Evolutionary conservation across 2,329 filamentous ascomycete species (phyloP).

Genomic region (Plenodomus tracheiphilus): DNA sequence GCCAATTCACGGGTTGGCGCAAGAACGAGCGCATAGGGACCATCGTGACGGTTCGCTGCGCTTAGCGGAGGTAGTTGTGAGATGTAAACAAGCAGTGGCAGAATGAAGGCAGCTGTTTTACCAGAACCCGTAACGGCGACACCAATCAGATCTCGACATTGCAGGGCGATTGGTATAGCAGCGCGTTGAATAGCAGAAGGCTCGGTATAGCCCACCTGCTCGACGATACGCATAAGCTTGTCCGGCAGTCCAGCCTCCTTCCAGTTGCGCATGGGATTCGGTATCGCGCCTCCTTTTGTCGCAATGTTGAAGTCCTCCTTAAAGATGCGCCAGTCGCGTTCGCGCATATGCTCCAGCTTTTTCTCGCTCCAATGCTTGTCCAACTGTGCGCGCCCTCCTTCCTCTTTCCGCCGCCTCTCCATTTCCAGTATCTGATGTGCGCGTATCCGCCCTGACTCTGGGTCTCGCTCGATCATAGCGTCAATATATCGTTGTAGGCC

Average conservation of each 20-base stretch:
- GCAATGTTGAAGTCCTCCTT: slow-evolving; percentile 98
- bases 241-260: slow-evolving; percentile 78
- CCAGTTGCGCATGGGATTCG: slow-evolving; percentile 97
- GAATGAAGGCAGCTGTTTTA: slow-evolving; percentile 93
- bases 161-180: slow-evolving; percentile 91
- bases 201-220: slow-evolving; percentile 85
- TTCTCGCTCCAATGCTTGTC: slow-evolving; percentile 98
- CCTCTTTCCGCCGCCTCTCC: slow-evolving; percentile 75
- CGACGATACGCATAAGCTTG: slow-evolving; percentile 77
- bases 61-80: slow-evolving; percentile 83
- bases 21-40: slow-evolving; percentile 94
- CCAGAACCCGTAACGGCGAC: slow-evolving; percentile 97
- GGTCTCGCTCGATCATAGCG: slow-evolving; percentile 74
- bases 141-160: slow-evolving; percentile 94
- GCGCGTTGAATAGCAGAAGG: slow-evolving; percentile 91
- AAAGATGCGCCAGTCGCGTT: slow-evolving; percentile 98
- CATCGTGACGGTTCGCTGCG: slow-evolving; percentile 87
- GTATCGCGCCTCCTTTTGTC: slow-evolving; percentile 88
- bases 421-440: slow-evolving; percentile 83
- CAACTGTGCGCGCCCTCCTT: slow-evolving; percentile 70
- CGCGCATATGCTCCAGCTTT: slow-evolving; percentile 87
- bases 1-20: slow-evolving; percentile 96
- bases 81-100: slow-evolving; percentile 93
- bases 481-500: slow-evolving; percentile 62
- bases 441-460: slow-evolving; percentile 73